phyloP scores from a whole-genome alignment of 2,329 filamentous ascomycete species.

The Colletotrichum sp. region DNA sequence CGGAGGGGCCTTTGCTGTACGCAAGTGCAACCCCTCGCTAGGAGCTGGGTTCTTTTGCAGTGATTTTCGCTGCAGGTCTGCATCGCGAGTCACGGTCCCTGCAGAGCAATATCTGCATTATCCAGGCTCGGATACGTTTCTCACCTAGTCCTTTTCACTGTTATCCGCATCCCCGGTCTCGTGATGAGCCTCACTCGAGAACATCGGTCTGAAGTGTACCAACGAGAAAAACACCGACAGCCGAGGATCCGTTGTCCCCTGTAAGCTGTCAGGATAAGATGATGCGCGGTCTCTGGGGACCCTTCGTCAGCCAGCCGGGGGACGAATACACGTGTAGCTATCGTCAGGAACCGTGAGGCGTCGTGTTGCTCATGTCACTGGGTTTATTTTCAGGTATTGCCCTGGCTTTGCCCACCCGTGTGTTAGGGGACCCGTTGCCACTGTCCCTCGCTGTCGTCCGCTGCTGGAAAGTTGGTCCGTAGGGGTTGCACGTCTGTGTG shows the following conservation, averaged over 20 bases:
- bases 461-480: background rate
- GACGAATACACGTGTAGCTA: background rate
- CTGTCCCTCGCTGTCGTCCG: background rate
- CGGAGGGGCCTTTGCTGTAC: background rate
- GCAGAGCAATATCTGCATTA: background rate
- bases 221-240: background rate
- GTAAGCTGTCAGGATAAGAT: background rate
- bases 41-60: background rate
- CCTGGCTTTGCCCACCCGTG: background rate
- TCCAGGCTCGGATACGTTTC: background rate
- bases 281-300: background rate
- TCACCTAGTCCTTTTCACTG: background rate
- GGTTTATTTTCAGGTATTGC: background rate
- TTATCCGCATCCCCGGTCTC: background rate
- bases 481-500: background rate
- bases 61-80: background rate
- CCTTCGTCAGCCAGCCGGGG: background rate
- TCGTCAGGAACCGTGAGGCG: background rate
- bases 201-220: background rate
- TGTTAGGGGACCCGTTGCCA: background rate
- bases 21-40: background rate
- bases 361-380: background rate
- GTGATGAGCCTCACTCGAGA: background rate
- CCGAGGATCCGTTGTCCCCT: background rate
- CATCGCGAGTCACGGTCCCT: slow-evolving; percentile 1